Evolutionary conservation across 2,329 filamentous ascomycete genomes (phyloP).

Genomic region (Aspergillus pseudoterreus): DNA sequence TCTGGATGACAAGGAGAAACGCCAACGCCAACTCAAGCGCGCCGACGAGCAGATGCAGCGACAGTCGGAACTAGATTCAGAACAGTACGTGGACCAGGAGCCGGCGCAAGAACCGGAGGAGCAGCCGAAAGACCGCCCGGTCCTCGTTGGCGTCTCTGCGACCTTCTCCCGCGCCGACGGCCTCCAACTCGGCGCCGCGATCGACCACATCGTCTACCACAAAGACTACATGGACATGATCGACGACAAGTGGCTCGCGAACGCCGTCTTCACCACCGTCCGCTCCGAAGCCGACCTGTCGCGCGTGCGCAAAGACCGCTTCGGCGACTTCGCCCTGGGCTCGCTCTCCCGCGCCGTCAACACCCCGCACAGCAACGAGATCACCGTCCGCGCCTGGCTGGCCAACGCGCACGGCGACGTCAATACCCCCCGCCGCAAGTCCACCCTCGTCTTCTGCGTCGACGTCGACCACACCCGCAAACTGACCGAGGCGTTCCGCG

Average conservation of each 20-base stretch:
- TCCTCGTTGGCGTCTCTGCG: conserved; percentile 86
- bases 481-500: conserved; percentile 72
- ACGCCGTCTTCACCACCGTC: conserved; percentile 93
- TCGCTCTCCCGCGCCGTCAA: conserved; percentile 84
- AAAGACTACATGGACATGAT: conserved; percentile 81
- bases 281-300: conserved; percentile 76
- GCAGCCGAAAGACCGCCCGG: conserved; percentile 45
- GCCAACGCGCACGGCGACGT: conserved; percentile 59
- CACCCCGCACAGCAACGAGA: conserved; percentile 72
- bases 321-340: conserved; percentile 74
- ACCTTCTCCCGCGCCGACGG: conserved; percentile 79
- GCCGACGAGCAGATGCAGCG: too few species aligned
- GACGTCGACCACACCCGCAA: conserved; percentile 77
- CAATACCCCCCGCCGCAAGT: conserved; percentile 54
- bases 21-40: too few species aligned
- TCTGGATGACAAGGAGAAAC: conserved; percentile 50
- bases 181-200: conserved; percentile 72
- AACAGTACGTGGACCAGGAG: too few species aligned
- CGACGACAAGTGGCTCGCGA: conserved; percentile 83
- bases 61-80: too few species aligned
- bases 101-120: neutral
- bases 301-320: conserved; percentile 58
- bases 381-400: conserved; percentile 83
- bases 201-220: conserved; percentile 95
- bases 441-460: conserved; percentile 91